A percentile compares a stretch with the other conserved stretches of the same genome.
These are phyloP conservation scores for Tetraselmis striata DNA, from an alignment of 139 green algal genomes.

Conservation along the genomic window DNA sequence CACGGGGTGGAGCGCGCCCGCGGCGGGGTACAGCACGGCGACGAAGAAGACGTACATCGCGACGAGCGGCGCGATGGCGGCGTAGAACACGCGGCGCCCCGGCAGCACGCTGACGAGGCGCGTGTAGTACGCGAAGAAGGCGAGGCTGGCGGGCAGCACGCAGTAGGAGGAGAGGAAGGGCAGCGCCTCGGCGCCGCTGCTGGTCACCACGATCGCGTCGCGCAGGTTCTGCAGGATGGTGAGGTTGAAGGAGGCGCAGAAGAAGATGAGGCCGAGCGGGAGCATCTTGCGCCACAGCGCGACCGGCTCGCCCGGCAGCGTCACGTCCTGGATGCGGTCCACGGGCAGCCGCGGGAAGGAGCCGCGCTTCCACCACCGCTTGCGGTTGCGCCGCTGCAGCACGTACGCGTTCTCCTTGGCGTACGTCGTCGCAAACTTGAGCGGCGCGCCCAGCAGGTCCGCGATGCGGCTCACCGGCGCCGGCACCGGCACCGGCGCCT, in stretches of 20 bases:
- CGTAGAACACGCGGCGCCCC: constrained; percentile 57
- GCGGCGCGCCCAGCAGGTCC: constrained; percentile 33
- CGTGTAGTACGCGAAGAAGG: constrained; percentile 65
- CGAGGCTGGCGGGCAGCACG: constrained; percentile 65
- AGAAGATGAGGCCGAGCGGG: constrained; percentile 68
- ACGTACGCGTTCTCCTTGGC: constrained; percentile 40
- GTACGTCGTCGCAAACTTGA: constrained; percentile 28
- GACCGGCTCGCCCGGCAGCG: constrained; percentile 30
- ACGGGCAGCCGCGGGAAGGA: constrained; percentile 23
- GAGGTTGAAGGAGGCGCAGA: constrained; percentile 72
- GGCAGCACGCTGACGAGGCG: constrained; percentile 44
- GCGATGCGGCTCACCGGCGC: too few relatives aligned
- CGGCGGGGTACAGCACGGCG: constrained; percentile 58
- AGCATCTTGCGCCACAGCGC: constrained; percentile 63
- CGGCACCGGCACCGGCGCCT: background rate
- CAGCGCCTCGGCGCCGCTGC: constrained; percentile 70
- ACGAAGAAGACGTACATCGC: constrained; percentile 71
- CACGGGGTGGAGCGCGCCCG: constrained; percentile 55
- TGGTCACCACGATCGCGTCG: constrained; percentile 74
- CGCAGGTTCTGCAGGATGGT: constrained; percentile 71
- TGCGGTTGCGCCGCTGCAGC: constrained; percentile 38
- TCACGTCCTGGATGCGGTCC: constrained; percentile 12
- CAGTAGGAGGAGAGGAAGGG: constrained; percentile 68
- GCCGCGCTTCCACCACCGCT: constrained; percentile 37
- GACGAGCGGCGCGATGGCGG: constrained; percentile 53